phyloP scores from a whole-genome alignment of 2,329 filamentous ascomycete species.

The Fusarium piperis region DNA sequence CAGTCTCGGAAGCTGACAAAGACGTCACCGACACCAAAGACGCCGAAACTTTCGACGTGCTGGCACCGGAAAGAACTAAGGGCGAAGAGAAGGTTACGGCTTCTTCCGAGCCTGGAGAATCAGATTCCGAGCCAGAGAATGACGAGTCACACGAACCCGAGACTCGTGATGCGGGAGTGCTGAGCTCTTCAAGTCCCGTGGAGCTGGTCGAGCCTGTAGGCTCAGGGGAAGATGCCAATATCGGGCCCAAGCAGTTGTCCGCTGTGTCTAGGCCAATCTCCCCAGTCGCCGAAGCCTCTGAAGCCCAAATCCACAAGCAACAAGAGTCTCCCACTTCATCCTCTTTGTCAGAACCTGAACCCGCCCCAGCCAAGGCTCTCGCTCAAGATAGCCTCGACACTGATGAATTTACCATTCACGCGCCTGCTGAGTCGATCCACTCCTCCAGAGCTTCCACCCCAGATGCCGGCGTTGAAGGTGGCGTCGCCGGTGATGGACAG shows the following conservation, averaged over 20 bases:
- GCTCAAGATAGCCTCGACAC: not conserved
- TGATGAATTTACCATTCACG: not conserved
- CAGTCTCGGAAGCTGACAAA: not conserved
- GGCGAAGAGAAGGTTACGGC: not conserved
- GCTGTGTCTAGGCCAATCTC: not conserved
- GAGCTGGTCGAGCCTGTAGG: not conserved
- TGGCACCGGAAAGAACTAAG: not conserved
- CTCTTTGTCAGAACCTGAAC: not conserved
- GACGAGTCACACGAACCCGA: not conserved
- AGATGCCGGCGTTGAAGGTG: not conserved
- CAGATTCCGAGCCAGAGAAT: not conserved
- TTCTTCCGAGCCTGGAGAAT: not conserved
- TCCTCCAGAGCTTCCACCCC: not conserved
- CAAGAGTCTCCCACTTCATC: not conserved
- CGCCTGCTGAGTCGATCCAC: not conserved
- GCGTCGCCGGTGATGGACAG: not conserved
- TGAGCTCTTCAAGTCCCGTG: not conserved
- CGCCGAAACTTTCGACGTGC: not conserved
- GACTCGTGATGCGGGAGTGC: not conserved
- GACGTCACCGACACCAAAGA: not conserved
- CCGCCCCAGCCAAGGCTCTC: not conserved
- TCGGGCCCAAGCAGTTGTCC: not conserved
- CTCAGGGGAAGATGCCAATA: not conserved
- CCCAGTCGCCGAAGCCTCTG: not conserved
- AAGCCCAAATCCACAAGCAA: not conserved